These are phyloP conservation scores for Acacia pycnantha DNA, from an alignment of 331 rosid species.

Conservation along the genomic window DNA sequence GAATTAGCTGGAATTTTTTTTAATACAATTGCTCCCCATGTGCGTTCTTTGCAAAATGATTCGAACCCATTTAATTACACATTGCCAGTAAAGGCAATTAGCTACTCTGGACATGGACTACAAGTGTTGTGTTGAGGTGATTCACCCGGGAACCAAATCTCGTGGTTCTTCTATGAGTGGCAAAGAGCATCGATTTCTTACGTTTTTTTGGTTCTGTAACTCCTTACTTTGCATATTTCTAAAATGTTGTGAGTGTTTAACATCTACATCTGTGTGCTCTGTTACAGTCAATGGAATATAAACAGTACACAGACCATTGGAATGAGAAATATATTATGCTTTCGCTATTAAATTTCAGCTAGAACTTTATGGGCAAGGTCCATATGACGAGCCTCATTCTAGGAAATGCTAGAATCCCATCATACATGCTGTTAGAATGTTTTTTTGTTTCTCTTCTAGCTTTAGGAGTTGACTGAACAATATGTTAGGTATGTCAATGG, in stretches of 20 bases:
- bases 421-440: neutral
- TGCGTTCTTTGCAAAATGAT: neutral
- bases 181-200: neutral
- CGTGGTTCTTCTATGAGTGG: neutral
- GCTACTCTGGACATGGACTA: neutral
- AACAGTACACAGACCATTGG: neutral
- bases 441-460: neutral
- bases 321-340: neutral
- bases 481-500: neutral
- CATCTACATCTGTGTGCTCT: neutral
- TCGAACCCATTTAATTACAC: neutral
- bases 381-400: neutral
- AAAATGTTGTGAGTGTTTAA: neutral
- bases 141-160: too few relatives aligned
- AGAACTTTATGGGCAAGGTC: neutral
- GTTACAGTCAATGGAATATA: neutral
- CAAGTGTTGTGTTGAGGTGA: neutral
- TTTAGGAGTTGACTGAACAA: neutral
- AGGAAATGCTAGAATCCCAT: neutral
- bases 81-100: neutral
- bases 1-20: conserved; percentile 16
- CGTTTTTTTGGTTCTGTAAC: neutral
- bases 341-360: neutral
- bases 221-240: neutral
- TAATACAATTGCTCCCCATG: conserved; percentile 8